Evolutionary conservation across 257 asterid genomes (phyloP).

Genomic region (Solanum raphanifolium): DNA sequence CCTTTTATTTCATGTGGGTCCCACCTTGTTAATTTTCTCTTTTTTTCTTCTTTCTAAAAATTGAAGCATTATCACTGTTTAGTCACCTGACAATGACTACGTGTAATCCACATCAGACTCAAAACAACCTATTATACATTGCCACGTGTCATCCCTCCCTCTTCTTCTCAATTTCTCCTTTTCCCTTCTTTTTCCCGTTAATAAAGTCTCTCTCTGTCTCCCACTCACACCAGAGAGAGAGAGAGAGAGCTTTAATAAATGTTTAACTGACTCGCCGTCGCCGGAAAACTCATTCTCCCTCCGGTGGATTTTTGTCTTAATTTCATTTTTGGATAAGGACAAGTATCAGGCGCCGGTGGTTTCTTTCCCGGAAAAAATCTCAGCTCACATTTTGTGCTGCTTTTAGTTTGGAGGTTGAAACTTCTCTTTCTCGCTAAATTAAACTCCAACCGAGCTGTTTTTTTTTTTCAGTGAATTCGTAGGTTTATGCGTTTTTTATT

Average conservation of each 20-base stretch:
- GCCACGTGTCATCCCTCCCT: not conserved
- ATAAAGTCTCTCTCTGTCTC: conserved; percentile 1
- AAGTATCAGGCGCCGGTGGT: not conserved
- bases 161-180: not conserved
- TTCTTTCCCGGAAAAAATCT: conserved; percentile 6
- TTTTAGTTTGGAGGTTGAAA: conserved; percentile 15
- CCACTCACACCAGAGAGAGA: conserved; percentile 12
- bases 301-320: conserved; percentile 7
- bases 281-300: conserved; percentile 22
- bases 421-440: not conserved
- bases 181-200: not conserved
- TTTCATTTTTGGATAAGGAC: not conserved
- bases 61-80: not conserved
- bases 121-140: not conserved
- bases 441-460: not conserved
- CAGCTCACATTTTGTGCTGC: not conserved
- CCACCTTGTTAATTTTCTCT: not conserved
- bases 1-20: not conserved
- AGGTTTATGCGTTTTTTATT: not conserved
- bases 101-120: conserved; percentile 19
- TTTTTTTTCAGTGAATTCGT: not conserved
- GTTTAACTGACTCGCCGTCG: conserved; percentile 21
- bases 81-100: not conserved
- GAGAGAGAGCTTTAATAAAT: conserved; percentile 24
- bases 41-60: not conserved